These are phyloP conservation scores for Malassezia cuniculi DNA, from an alignment of 1,284 basidiomycete species.

Conservation along the genomic window DNA sequence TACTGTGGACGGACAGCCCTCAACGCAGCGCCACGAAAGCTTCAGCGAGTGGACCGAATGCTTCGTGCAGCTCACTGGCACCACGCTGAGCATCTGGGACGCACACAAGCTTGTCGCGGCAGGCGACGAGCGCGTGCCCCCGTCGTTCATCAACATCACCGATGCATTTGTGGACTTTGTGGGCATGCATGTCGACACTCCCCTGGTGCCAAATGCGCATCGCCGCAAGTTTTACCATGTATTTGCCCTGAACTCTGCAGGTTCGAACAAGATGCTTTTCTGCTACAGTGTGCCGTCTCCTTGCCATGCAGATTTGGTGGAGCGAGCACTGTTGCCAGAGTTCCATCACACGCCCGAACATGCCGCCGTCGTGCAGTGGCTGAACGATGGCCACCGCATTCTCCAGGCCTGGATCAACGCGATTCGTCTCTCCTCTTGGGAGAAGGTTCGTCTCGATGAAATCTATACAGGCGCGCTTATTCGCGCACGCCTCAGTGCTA, in stretches of 20 bases:
- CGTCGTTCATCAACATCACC: constrained; percentile 70
- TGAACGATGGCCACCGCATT: constrained; percentile 31
- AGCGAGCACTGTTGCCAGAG: constrained; percentile 26
- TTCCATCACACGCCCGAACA: constrained; percentile 29
- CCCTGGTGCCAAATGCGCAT: constrained; percentile 47
- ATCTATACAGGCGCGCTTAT: constrained; percentile 86
- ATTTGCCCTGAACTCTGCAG: constrained; percentile 84
- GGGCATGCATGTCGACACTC: constrained; percentile 49
- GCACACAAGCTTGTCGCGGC: constrained; percentile 71
- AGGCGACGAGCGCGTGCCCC: constrained; percentile 67
- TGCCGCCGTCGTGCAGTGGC: constrained; percentile 35
- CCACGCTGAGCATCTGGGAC: constrained; percentile 79
- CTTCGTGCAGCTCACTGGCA: constrained; percentile 76
- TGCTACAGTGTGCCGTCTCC: constrained; percentile 45
- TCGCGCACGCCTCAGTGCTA: constrained; percentile 50
- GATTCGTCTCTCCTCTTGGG: constrained; percentile 80
- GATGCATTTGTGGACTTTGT: constrained; percentile 58
- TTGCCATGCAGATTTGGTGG: constrained; percentile 25
- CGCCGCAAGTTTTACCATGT: constrained; percentile 55
- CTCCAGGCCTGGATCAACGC: constrained; percentile 64
- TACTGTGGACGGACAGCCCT: constrained; percentile 34
- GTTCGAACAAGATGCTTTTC: constrained; percentile 77
- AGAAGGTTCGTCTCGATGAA: constrained; percentile 86
- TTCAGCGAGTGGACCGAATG: constrained; percentile 37
- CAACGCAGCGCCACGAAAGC: constrained; percentile 26